Conservation (phyloP, 805 yeast species). For the Zygotorulaspora chibaensis region DNA sequence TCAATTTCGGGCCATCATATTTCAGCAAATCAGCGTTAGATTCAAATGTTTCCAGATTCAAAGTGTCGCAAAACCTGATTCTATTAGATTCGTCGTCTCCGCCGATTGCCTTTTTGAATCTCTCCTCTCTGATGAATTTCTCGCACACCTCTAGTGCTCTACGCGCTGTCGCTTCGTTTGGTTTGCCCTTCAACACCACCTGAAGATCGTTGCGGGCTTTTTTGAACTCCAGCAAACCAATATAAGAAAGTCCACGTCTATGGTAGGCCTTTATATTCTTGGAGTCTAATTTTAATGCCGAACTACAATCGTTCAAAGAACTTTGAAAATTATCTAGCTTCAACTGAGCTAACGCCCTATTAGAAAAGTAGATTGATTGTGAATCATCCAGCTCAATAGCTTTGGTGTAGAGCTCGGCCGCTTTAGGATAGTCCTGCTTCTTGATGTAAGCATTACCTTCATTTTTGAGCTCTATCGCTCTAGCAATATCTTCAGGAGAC, state of each 20-base stretch:
- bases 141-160: conserved; percentile 59
- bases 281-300: conserved; percentile 64
- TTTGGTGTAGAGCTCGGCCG: conserved; percentile 63
- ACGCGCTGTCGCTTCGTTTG: conserved; percentile 65
- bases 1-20: conserved; percentile 30
- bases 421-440: conserved; percentile 56
- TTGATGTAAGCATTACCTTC: conserved; percentile 74
- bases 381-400: conserved; percentile 64
- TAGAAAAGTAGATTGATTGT: conserved; percentile 67
- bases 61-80: conserved; percentile 27
- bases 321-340: conserved; percentile 82
- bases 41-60: conserved; percentile 29
- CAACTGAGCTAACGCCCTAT: conserved; percentile 86
- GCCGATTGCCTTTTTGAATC: conserved; percentile 84
- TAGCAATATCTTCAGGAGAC: conserved; percentile 19
- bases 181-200: conserved; percentile 54
- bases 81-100: conserved; percentile 45
- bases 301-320: conserved; percentile 74
- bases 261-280: conserved; percentile 75
- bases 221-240: conserved; percentile 71
- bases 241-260: conserved; percentile 77
- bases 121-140: conserved; percentile 61
- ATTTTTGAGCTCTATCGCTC: conserved; percentile 53
- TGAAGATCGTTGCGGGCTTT: conserved; percentile 70
- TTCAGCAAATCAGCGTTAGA: conserved; percentile 31